Evolutionary conservation across 306 rosid genomes (phyloP).

Genomic region (Lathyrus oleraceus): DNA sequence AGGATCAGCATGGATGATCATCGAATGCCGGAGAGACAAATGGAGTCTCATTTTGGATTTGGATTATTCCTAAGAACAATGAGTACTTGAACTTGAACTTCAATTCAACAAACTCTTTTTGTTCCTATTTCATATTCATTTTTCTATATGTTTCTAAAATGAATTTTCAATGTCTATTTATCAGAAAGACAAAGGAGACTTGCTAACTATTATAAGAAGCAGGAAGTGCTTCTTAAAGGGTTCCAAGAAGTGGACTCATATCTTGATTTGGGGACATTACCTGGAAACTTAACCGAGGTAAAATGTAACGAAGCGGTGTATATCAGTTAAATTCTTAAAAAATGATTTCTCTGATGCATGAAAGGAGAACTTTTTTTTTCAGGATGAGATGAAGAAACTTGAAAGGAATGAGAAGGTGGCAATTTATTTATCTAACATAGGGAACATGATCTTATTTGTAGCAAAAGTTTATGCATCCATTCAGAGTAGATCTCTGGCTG

Average conservation of each 20-base stretch:
- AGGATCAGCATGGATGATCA: conserved; percentile 70
- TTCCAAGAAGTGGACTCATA: conserved; percentile 73
- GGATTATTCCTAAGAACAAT: conserved; percentile 49
- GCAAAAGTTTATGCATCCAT: conserved; percentile 85
- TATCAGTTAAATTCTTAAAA: background rate
- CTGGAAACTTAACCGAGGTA: conserved; percentile 60
- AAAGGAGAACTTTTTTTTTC: background rate
- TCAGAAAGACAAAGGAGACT: conserved; percentile 65
- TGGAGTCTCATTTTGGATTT: conserved; percentile 56
- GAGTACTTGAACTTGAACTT: conserved; percentile 48
- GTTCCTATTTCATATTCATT: background rate
- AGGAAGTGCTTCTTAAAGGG: conserved; percentile 69
- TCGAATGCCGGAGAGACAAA: conserved; percentile 54
- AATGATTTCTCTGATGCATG: background rate
- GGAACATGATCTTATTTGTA: conserved; percentile 66
- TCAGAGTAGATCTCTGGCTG: conserved; percentile 87
- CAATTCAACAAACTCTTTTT: background rate
- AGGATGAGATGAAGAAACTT: conserved; percentile 60
- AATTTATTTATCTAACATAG: conserved; percentile 70
- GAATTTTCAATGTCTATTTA: conserved; percentile 13
- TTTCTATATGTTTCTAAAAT: conserved; percentile 19
- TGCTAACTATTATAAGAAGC: conserved; percentile 76
- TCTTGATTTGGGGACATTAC: conserved; percentile 56
- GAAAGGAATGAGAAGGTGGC: conserved; percentile 63
- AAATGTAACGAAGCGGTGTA: too few species aligned